Base-by-base conservation (phyloP, 768 basidiomycete genomes). In the Pulveroboletus sp. region DNA sequence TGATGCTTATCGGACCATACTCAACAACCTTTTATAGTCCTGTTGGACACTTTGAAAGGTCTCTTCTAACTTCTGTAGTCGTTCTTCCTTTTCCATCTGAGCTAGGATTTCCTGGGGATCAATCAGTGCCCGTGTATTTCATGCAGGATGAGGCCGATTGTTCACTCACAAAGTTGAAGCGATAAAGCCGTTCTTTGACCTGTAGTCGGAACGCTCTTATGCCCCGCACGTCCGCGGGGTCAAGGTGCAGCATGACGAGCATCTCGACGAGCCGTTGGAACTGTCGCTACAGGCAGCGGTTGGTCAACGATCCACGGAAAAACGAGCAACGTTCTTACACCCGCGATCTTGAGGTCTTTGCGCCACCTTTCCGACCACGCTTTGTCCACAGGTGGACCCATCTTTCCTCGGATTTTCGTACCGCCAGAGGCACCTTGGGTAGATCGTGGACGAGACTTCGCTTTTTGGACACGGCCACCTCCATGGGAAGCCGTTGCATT, bases 191-290 rank as follows among this genome's bases (percentile, higher is more conserved):
- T 67, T 96, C 93, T 70, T 99, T 99, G 62, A 95, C 93, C 67
- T 93, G 88, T 30, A 99, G 67, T 46, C 95, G 76, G 67, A 86
- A 96, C 9, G 86, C 82, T 46, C 75, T 80, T 57, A 74, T 67
- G 24, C 74, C 72, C 24, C 71, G 73, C 46, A 70, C 55, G 60
- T 94, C 84, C 3, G 69, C 60, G 5, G 79, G 74, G 57, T 93
- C 81, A 53, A 95, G 70, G 31, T 82, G 79, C 47, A 81, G 65
- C 54, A 94, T 75, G 44, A 90, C 80, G 24, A 96, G 73, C 90
- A 96, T 96, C 70, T 99, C 96, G 35, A 89, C 71, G 21, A 98
- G 76, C 28, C 96, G 82, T 39, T 89, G 78, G 69, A 95, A 99
- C 76, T 99, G 96, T 40, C 96, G 84, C 93, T 96, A 60, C 33